These are phyloP conservation scores for Globisporangium radiosum DNA, from an alignment of 352 stramenopile species.

Conservation along the genomic window DNA sequence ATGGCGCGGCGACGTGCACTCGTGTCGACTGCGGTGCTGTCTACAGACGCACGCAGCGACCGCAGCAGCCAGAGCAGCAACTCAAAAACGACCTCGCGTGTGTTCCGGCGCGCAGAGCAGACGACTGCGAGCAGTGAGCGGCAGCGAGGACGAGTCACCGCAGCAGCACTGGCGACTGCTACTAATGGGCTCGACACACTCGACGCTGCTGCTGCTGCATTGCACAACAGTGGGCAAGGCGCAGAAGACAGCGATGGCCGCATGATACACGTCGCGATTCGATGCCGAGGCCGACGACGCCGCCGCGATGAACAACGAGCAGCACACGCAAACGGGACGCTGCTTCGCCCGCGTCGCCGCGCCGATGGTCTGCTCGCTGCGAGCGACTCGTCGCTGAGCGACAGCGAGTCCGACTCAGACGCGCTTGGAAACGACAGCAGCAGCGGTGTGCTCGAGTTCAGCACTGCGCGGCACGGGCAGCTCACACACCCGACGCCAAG, in stretches of 20 bases:
- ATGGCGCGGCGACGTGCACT: too few species aligned
- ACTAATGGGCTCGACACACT: background rate
- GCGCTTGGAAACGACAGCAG: background rate
- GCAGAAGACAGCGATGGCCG: slow-evolving; percentile 6
- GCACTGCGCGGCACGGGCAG: slow-evolving; percentile 6
- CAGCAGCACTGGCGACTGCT: background rate
- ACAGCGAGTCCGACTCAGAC: background rate
- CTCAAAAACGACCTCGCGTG: background rate
- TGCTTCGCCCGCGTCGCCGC: background rate
- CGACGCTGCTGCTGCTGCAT: background rate
- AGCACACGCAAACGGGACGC: background rate
- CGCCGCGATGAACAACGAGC: slow-evolving; percentile 1
- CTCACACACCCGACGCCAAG: slow-evolving; percentile 8
- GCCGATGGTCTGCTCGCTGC: background rate
- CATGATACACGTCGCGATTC: slow-evolving; percentile 49
- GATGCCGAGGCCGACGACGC: slow-evolving; percentile 35
- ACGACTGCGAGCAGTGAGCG: background rate
- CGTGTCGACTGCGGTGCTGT: too few species aligned
- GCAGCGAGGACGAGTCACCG: background rate
- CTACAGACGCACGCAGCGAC: too few species aligned
- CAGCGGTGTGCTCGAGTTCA: background rate
- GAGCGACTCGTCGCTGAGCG: background rate
- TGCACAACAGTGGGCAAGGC: background rate
- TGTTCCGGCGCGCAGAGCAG: background rate
- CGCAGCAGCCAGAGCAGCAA: too few species aligned